Percentiles rank a stretch among this genome's conserved stretches.
These are phyloP conservation scores for Botrytis paeoniae DNA, from an alignment of 2,329 filamentous ascomycete species.

Conservation along the genomic window DNA sequence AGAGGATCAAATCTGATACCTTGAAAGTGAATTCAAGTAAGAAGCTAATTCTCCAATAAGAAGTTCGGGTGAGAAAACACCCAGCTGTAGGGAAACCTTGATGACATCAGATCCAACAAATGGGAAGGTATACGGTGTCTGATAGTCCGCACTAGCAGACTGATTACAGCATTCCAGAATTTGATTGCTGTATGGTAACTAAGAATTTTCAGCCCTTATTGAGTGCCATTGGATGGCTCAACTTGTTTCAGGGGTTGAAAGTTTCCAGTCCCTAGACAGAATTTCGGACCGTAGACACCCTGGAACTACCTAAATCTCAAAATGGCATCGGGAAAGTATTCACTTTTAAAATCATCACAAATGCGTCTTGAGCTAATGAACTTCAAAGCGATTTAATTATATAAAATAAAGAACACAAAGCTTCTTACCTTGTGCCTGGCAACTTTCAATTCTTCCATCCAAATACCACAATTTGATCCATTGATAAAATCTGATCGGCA, in stretches of 20 bases:
- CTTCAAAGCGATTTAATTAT: not conserved
- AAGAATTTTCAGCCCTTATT: not conserved
- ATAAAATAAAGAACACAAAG: not conserved
- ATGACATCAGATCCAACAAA: not conserved
- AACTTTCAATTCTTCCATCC: not conserved
- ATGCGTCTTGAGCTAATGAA: not conserved
- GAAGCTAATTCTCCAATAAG: too few relatives aligned
- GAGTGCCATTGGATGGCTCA: not conserved
- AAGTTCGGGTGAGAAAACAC: not conserved
- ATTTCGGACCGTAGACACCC: not conserved
- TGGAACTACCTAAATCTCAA: not conserved
- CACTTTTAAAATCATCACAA: not conserved
- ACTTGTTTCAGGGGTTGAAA: not conserved
- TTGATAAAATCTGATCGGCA: not conserved
- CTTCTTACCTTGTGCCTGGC: not conserved
- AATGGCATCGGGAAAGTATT: not conserved
- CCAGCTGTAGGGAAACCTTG: not conserved
- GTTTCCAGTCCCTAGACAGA: not conserved
- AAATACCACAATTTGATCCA: not conserved
- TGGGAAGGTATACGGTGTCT: not conserved
- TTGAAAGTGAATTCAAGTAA: too few relatives aligned
- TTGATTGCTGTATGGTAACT: not conserved
- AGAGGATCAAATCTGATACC: too few relatives aligned
- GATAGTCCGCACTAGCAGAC: not conserved
- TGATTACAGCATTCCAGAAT: accelerated